Evolutionary conservation across 305 asterid species (phyloP).

Genomic region (Withania somnifera): DNA sequence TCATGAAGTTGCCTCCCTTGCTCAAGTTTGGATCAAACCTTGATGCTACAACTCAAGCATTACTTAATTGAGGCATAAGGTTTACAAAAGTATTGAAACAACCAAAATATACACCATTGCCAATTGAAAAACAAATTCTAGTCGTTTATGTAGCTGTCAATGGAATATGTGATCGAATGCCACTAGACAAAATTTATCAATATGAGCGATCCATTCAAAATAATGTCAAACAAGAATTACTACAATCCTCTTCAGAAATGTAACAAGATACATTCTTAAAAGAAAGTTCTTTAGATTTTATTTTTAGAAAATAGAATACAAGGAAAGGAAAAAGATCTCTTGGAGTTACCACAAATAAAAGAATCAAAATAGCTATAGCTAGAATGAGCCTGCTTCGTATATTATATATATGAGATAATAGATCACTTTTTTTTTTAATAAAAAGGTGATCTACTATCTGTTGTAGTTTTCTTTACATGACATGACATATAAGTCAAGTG

Average conservation of each 20-base stretch:
- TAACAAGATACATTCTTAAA: too few relatives aligned
- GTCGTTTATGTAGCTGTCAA: conserved; percentile 2
- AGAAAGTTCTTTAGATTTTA: too few relatives aligned
- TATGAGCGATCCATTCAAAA: background rate
- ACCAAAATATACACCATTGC: background rate
- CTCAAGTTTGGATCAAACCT: too few relatives aligned
- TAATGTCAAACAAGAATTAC: too few relatives aligned
- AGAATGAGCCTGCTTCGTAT: background rate
- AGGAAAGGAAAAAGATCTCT: too few relatives aligned
- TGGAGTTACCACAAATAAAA: too few relatives aligned
- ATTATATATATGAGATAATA: background rate
- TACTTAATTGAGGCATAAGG: too few relatives aligned
- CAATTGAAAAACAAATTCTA: background rate
- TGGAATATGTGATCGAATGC: conserved; percentile 5
- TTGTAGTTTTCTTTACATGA: background rate
- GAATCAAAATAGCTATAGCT: too few relatives aligned
- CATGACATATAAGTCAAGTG: background rate
- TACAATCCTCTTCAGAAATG: too few relatives aligned
- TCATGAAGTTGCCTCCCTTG: too few relatives aligned
- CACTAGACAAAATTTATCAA: conserved; percentile 3
- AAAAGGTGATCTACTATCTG: background rate
- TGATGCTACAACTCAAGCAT: too few relatives aligned
- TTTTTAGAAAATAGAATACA: too few relatives aligned
- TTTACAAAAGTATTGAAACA: background rate
- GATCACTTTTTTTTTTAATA: background rate